A percentile compares a stretch with the other conserved stretches of the same genome.
Evolutionary conservation across 192 early-diverging fungal species (phyloP).

Genomic region (Umbelopsis sp.): DNA sequence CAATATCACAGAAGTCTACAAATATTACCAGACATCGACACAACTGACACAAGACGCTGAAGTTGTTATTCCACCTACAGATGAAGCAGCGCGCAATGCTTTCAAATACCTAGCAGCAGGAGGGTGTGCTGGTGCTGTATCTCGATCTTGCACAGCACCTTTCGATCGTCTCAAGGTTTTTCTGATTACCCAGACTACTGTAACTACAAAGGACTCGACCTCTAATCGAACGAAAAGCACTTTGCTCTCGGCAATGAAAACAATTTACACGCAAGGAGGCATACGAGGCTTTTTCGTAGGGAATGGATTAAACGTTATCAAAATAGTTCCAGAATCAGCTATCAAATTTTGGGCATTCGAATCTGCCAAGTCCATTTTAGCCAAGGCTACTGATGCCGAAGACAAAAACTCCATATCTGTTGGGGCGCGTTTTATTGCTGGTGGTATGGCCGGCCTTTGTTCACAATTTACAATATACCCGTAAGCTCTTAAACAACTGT

Average conservation of each 20-base stretch:
- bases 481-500: not conserved
- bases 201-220: constrained; percentile 26
- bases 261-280: constrained; percentile 69
- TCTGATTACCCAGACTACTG: constrained; percentile 46
- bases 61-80: constrained; percentile 58
- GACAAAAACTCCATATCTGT: constrained; percentile 47
- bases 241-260: constrained; percentile 47
- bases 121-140: constrained; percentile 72
- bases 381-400: constrained; percentile 38
- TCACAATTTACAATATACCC: constrained; percentile 78
- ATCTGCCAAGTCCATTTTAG: constrained; percentile 50
- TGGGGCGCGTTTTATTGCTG: constrained; percentile 65
- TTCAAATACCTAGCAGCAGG: constrained; percentile 71
- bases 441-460: constrained; percentile 71
- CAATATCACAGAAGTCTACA: constrained; percentile 62
- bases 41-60: constrained; percentile 71
- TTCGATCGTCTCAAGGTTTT: constrained; percentile 74
- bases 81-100: constrained; percentile 45
- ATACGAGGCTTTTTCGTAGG: constrained; percentile 70
- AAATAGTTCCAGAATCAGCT: constrained; percentile 76
- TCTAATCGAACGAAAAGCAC: constrained; percentile 37
- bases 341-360: constrained; percentile 82
- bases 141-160: constrained; percentile 71
- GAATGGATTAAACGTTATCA: constrained; percentile 77
- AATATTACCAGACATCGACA: constrained; percentile 60